Evolutionary conservation across 2,329 filamentous ascomycete genomes (phyloP), one percentile per base, ranked within the genome.

Genomic region (Xenosphaeropsis pyriputrescens): DNA sequence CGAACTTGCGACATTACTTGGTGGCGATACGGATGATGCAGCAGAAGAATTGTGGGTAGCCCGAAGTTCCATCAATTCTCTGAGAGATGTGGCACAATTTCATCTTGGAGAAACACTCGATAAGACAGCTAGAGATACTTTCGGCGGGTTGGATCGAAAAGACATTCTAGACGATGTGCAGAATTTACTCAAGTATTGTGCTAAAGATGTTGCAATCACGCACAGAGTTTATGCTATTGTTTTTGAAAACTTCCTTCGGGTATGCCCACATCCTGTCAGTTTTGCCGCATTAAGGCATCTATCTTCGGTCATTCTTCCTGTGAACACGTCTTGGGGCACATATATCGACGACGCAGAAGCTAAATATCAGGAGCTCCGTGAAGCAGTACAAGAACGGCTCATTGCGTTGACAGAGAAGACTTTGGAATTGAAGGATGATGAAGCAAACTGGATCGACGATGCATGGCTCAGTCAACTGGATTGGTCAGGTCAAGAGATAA

Each of bases 261-360:
- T 83, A 18, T 98, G 91, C 53, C 91, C 91, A 1, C 93, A 98
- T 58, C 91, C 91, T 0, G 91, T 98, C 51, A 96, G 88, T 59
- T 98, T 98, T 52, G 89, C 85, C 2, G 91, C 91, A 2, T 67
- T 98, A 14, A 74, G 91, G 13, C 91, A 96, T 55, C 68, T 98
- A n/a, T 86, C 88, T 0, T 81, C 88, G 0, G 86, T 94, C 45
- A 94, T 96, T 35, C 64, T 98, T 6, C 91, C 91, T 0, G 82
- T 96, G 33, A 76, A 96, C 55, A 73, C 80, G 49, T 78, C 81
- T 0, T 98, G 93, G 93, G 73, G 89, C 42, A 64, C 74, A 1
- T 98, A 98, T 53, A 68, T 96, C 33, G 63, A 70, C 9, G 89
- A 82, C 41, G 80, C 91, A 0, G 91, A 98, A 54, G 75, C 74